Evolutionary conservation across 2,329 filamentous ascomycete species (phyloP).

Genomic region (Phoma herbarum): DNA sequence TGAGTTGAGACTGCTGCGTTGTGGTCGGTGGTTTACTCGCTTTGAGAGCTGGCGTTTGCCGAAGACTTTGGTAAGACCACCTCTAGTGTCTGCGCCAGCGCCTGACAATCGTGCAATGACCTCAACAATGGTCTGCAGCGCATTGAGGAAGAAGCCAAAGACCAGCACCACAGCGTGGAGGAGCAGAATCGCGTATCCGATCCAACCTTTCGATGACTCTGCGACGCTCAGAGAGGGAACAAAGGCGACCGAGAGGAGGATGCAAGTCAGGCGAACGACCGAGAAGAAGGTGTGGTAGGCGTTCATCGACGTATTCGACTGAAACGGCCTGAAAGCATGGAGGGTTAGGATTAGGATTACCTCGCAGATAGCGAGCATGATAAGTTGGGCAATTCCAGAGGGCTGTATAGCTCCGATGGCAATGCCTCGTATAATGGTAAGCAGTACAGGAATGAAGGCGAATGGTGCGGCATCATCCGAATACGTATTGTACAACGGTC

Average conservation of each 20-base stretch:
- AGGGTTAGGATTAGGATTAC: constrained; percentile 88
- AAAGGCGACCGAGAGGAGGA: constrained; percentile 69
- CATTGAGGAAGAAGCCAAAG: constrained; percentile 92
- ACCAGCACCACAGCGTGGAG: constrained; percentile 86
- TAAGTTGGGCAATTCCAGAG: constrained; percentile 90
- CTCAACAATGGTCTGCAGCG: constrained; percentile 88
- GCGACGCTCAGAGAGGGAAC: constrained; percentile 81
- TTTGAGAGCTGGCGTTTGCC: constrained; percentile 88
- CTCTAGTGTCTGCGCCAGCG: constrained; percentile 78
- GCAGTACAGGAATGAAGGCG: constrained; percentile 82
- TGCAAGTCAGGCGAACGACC: constrained; percentile 74
- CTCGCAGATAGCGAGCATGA: constrained; percentile 92
- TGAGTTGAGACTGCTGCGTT: constrained; percentile 82
- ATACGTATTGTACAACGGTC: constrained; percentile 96
- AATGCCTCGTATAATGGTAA: constrained; percentile 86
- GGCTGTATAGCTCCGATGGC: constrained; percentile 92
- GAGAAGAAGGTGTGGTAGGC: constrained; percentile 90
- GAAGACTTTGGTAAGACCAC: constrained; percentile 85
- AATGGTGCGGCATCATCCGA: constrained; percentile 92
- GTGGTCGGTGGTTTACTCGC: constrained; percentile 70
- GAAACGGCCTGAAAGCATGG: constrained; percentile 89
- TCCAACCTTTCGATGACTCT: constrained; percentile 87
- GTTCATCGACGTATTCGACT: constrained; percentile 95
- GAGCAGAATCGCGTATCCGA: constrained; percentile 88
- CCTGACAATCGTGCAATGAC: constrained; percentile 83